phyloP scores from a whole-genome alignment of 495 filamentous ascomycete species.

The Aspergillus diversus region DNA sequence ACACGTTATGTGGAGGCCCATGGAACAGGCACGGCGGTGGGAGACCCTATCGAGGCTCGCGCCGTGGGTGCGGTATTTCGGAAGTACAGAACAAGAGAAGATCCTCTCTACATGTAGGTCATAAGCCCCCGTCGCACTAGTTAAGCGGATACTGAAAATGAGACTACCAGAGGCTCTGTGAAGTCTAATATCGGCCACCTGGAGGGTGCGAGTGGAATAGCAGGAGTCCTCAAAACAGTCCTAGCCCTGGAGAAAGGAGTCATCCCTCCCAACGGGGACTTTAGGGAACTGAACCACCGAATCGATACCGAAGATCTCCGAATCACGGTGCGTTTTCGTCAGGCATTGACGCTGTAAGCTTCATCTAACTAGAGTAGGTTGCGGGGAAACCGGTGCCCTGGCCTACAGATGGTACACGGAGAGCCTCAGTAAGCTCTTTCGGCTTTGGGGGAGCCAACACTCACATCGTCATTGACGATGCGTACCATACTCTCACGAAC shows the following conservation, averaged over 20 bases:
- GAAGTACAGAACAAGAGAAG: too few species aligned
- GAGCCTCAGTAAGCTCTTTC: background rate
- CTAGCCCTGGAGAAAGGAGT: background rate
- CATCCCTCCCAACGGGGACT: background rate
- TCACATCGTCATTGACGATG: background rate
- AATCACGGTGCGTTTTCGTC: too few species aligned
- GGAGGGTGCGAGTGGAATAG: background rate
- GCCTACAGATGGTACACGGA: background rate
- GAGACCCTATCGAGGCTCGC: constrained; percentile 62
- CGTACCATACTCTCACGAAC: too few species aligned
- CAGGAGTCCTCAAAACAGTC: background rate
- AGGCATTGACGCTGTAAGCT: too few species aligned
- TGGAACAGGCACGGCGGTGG: constrained; percentile 55
- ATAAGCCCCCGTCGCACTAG: too few species aligned
- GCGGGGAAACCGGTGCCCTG: too few species aligned
- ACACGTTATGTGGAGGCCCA: constrained; percentile 48
- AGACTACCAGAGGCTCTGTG: too few species aligned
- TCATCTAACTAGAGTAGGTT: too few species aligned
- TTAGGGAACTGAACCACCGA: background rate
- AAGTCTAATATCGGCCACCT: background rate
- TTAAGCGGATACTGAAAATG: too few species aligned
- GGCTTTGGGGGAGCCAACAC: background rate
- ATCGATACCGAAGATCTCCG: too few species aligned
- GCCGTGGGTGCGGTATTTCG: too few species aligned
- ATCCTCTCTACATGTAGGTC: too few species aligned